phyloP scores from a whole-genome alignment of 2,329 filamentous ascomycete species.

The Ophiostoma sp. region DNA sequence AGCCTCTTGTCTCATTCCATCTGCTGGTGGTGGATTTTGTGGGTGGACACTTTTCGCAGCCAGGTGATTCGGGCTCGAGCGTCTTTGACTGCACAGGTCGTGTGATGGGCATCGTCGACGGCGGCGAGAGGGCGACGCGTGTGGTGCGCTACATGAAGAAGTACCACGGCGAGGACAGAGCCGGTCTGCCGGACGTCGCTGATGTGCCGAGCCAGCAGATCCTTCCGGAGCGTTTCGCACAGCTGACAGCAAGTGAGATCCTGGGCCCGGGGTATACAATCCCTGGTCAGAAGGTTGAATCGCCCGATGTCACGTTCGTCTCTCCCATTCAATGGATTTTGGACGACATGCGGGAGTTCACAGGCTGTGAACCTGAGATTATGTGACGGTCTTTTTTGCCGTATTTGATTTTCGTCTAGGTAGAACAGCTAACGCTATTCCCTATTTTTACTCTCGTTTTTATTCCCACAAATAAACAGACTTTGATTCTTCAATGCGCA shows the following conservation, averaged over 20 bases:
- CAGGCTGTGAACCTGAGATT: too few species aligned
- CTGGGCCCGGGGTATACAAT: neutral
- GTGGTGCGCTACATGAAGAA: neutral
- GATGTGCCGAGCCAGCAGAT: too few species aligned
- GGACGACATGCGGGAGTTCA: neutral
- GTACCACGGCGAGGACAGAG: neutral
- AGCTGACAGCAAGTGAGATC: too few species aligned
- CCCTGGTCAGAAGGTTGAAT: neutral
- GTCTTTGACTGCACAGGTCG: neutral
- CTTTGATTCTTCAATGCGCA: too few species aligned
- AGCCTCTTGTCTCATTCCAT: neutral
- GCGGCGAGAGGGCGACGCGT: neutral
- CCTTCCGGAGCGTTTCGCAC: too few species aligned
- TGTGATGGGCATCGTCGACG: neutral
- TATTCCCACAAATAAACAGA: too few species aligned
- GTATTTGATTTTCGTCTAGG: too few species aligned
- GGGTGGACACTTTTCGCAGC: neutral
- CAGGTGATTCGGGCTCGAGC: neutral
- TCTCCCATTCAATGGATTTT: neutral
- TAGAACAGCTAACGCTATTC: too few species aligned
- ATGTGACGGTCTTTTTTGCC: too few species aligned
- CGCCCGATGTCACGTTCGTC: neutral
- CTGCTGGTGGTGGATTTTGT: neutral
- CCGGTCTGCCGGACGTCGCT: neutral
- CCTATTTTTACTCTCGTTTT: too few species aligned